Conservation (phyloP, 768 basidiomycete species). For the Lactifluus piperatus region DNA sequence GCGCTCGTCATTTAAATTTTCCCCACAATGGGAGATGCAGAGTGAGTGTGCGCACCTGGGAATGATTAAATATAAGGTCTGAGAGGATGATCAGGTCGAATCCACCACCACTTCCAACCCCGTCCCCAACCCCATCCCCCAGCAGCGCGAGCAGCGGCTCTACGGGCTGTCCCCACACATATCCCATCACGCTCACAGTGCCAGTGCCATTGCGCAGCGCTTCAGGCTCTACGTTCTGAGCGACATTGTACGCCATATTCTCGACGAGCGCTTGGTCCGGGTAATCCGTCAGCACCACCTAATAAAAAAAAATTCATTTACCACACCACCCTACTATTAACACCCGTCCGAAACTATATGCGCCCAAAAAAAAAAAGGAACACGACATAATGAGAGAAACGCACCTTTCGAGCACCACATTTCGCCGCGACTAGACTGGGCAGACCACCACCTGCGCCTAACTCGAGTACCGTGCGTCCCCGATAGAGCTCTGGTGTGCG, state of each 20-base stretch:
- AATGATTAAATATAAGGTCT: slow-evolving; percentile 92
- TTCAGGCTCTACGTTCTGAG: slow-evolving; percentile 38
- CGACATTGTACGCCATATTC: slow-evolving; percentile 67
- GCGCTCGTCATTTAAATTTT: neutral
- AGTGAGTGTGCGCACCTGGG: slow-evolving; percentile 47
- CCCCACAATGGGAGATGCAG: neutral
- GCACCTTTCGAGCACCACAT: slow-evolving; percentile 63
- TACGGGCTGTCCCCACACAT: slow-evolving; percentile 69
- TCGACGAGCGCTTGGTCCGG: slow-evolving; percentile 69
- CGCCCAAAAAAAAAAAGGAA: too few species aligned
- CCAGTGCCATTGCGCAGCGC: slow-evolving; percentile 12
- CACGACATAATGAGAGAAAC: slow-evolving; percentile 12
- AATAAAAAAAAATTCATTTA: neutral
- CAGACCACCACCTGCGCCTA: slow-evolving; percentile 89
- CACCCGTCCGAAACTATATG: too few species aligned
- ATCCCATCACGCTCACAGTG: slow-evolving; percentile 40
- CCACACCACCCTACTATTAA: too few species aligned
- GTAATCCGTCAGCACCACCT: slow-evolving; percentile 90
- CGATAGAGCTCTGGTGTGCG: slow-evolving; percentile 38
- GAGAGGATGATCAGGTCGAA: slow-evolving; percentile 86
- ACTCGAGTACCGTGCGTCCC: slow-evolving; percentile 57
- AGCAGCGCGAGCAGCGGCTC: slow-evolving; percentile 33
- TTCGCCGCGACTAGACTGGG: slow-evolving; percentile 71
- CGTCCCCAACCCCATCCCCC: slow-evolving; percentile 11
- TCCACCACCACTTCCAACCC: slow-evolving; percentile 19